Evolutionary conservation across 306 rosid species (phyloP), one percentile per base, ranked within the genome.

Genomic region (Psophocarpus tetragonolobus): DNA sequence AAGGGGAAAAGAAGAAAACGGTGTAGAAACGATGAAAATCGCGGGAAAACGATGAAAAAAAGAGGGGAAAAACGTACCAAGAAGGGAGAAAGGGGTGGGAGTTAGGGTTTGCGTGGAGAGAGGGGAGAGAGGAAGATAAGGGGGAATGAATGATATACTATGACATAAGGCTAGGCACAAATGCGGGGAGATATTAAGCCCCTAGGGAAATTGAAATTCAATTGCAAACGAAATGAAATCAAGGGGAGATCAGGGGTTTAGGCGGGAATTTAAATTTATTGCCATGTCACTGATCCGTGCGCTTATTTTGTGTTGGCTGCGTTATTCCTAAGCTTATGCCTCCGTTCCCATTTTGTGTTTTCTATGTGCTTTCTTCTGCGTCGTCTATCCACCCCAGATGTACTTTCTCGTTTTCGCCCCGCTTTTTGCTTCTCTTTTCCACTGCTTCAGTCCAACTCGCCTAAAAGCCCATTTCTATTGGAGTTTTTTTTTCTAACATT

Each of bases 251-350:
- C 36, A 73, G 85, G 90, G 94, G 93, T 90, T 92, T 88, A 83
- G 97, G 97, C 93, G 96, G 93, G 97, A 88, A 84, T 86, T 86
- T 80, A 84, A 88, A 87, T 75, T 90, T 88, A 39, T 75, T 86
- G 96, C 93, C 97, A 92, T 41, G 87, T 90, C 92, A 86, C 12
- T 56, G 68, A 91, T 91, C 88, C 88, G 76, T 71, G 92, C 24
- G 23, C 82, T 80, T 33, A 1, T 32, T 17, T 45, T 24, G 20
- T 54, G 88, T 85, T 90, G 89, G 81, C 62, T 82, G 87, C 87
- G 80, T 81, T 2, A 8, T 66, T 79, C 63, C 44, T 58, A 74
- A 73, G 78, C 79, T 32, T 73, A 51, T 70, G 73, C 29, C 62
- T 38, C 38, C 35, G n/a, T 11, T 44, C 6, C 69, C 71, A 30